Evolutionary conservation across 441 rosid species (phyloP).

Genomic region (Brassica balearica): DNA sequence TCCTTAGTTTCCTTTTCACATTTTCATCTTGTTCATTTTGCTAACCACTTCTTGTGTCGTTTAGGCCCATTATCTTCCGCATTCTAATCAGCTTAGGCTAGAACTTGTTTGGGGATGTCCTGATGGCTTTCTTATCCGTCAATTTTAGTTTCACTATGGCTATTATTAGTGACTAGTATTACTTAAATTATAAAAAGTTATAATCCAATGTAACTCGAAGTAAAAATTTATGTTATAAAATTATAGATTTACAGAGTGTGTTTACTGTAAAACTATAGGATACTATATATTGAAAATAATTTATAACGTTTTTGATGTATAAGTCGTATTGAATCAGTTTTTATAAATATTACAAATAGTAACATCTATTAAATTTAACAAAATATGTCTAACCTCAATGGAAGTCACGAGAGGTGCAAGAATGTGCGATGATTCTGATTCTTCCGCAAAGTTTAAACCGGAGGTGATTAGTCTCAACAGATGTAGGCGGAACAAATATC

Average conservation of each 20-base stretch:
- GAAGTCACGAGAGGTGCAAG: neutral
- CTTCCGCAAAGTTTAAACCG: neutral
- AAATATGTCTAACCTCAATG: neutral
- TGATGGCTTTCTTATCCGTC: neutral
- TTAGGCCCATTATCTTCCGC: neutral
- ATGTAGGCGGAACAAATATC: neutral
- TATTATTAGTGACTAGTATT: neutral
- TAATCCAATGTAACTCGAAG: neutral
- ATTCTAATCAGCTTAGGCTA: constrained; percentile 1
- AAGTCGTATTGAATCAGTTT: neutral
- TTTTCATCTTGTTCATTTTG: constrained; percentile 11
- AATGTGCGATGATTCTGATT: neutral
- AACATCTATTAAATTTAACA: neutral
- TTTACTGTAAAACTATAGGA: neutral
- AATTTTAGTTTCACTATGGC: neutral
- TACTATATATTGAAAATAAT: neutral
- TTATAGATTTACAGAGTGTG: neutral
- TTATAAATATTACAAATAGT: neutral
- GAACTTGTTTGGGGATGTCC: neutral
- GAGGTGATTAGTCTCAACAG: neutral
- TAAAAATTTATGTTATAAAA: neutral
- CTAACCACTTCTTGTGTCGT: neutral
- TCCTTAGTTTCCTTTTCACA: neutral
- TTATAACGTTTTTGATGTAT: neutral
- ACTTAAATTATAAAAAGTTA: neutral